Conservation (phyloP, 1,139 yeast genomes). For the Yamadazyma dushanensis region DNA sequence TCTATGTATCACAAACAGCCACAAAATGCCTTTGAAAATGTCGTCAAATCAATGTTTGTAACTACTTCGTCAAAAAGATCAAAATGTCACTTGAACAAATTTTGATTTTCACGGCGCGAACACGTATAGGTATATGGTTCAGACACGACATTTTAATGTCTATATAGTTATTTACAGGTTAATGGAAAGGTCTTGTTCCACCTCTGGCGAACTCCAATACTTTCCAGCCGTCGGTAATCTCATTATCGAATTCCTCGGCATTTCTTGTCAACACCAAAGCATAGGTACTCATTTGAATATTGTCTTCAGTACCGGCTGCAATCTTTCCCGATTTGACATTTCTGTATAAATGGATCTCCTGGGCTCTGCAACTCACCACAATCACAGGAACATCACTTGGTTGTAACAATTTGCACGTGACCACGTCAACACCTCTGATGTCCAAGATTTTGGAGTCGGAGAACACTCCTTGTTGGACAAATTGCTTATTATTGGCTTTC, state of each 20-base stretch:
- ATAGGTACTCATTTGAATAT: constrained; percentile 87
- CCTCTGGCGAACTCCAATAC: constrained; percentile 94
- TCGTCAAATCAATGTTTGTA: no score
- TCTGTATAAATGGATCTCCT: constrained; percentile 89
- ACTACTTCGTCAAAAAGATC: no score
- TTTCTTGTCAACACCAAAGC: constrained; percentile 95
- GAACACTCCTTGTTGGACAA: constrained; percentile 86
- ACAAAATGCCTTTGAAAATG: no score
- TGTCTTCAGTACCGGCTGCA: constrained; percentile 95
- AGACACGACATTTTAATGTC: no score
- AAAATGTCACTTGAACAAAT: no score
- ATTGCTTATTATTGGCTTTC: constrained; percentile 90
- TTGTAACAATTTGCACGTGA: constrained; percentile 82
- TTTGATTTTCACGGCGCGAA: neutral
- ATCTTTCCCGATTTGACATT: constrained; percentile 90
- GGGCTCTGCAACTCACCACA: constrained; percentile 95
- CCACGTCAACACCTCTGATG: constrained; percentile 92
- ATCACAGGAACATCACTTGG: constrained; percentile 93
- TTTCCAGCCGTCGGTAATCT: constrained; percentile 97
- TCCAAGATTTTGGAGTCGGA: constrained; percentile 92
- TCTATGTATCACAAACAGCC: no score
- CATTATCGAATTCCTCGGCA: constrained; percentile 88
- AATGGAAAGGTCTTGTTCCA: constrained; percentile 87
- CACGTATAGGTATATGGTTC: no score
- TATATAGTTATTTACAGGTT: no score